These are phyloP conservation scores for Globisporangium canariense DNA, from an alignment of 352 stramenopile species.

Conservation along the genomic window DNA sequence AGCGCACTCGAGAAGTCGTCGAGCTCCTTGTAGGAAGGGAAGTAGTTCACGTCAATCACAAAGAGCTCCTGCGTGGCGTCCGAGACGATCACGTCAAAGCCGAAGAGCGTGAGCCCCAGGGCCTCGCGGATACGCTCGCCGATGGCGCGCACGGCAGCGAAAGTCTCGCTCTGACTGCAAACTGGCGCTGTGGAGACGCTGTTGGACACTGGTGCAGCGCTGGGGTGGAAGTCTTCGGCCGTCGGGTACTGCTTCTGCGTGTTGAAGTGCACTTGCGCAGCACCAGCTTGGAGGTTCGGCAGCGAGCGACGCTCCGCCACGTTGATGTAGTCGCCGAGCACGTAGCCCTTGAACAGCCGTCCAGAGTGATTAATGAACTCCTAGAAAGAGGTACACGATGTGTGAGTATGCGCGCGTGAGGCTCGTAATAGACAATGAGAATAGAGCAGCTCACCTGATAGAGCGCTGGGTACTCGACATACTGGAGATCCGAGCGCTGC, in stretches of 20 bases:
- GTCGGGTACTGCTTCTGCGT: constrained; percentile 79
- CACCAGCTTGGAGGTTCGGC: constrained; percentile 57
- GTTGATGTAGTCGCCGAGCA: constrained; percentile 71
- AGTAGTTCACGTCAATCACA: constrained; percentile 89
- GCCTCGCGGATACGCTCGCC: constrained; percentile 56
- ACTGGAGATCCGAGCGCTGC: constrained; percentile 50
- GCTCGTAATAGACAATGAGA: not conserved
- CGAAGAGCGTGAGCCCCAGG: constrained; percentile 72
- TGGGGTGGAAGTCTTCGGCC: constrained; percentile 49
- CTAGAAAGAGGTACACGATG: constrained; percentile 21
- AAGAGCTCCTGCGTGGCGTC: constrained; percentile 50
- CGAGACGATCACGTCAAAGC: constrained; percentile 82
- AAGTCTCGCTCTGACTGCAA: constrained; percentile 48
- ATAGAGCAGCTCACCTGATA: constrained; percentile 47
- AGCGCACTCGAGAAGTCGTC: constrained; percentile 58
- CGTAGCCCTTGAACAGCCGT: constrained; percentile 82
- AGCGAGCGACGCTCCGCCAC: constrained; percentile 74
- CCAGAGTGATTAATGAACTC: constrained; percentile 83
- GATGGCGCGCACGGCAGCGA: constrained; percentile 53
- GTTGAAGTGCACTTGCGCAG: constrained; percentile 71
- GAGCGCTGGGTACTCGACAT: constrained; percentile 51
- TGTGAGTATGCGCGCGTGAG: not conserved
- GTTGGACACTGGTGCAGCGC: not conserved
- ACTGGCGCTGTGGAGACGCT: not conserved
- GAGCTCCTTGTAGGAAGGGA: constrained; percentile 83